Evolutionary conservation across 116 monocot species (phyloP).

Genomic region (Cymodocea nodosa): DNA sequence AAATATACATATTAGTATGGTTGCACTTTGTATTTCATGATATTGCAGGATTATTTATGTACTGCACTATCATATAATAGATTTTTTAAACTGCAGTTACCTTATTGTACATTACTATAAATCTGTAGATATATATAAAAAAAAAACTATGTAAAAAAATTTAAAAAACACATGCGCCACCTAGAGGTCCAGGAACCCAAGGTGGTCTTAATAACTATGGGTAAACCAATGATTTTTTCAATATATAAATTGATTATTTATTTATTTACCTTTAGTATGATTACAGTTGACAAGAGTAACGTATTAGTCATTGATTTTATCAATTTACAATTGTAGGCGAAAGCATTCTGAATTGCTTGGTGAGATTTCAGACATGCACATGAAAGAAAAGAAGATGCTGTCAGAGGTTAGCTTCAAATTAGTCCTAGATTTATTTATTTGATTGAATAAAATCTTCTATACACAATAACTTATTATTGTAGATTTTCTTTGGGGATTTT

Average conservation of each 20-base stretch:
- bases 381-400: constrained; percentile 65
- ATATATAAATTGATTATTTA: neutral
- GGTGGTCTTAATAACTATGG: neutral
- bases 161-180: too few species aligned
- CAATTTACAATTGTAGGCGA: constrained; percentile 29
- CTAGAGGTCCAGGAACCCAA: neutral
- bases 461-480: neutral
- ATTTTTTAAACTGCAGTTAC: too few species aligned
- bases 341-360: constrained; percentile 67
- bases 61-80: too few species aligned
- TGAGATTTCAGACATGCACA: constrained; percentile 61
- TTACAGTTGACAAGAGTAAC: neutral
- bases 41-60: too few species aligned
- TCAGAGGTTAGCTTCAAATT: constrained; percentile 44
- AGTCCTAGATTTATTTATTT: neutral
- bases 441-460: neutral
- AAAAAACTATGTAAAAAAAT: too few species aligned
- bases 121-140: too few species aligned
- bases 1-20: too few species aligned
- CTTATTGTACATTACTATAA: too few species aligned
- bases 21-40: too few species aligned
- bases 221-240: neutral
- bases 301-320: neutral
- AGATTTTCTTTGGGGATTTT: neutral
- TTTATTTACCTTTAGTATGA: neutral